These are phyloP conservation scores for Delonix regia DNA, from an alignment of 306 rosid genomes.

Conservation along the genomic window DNA sequence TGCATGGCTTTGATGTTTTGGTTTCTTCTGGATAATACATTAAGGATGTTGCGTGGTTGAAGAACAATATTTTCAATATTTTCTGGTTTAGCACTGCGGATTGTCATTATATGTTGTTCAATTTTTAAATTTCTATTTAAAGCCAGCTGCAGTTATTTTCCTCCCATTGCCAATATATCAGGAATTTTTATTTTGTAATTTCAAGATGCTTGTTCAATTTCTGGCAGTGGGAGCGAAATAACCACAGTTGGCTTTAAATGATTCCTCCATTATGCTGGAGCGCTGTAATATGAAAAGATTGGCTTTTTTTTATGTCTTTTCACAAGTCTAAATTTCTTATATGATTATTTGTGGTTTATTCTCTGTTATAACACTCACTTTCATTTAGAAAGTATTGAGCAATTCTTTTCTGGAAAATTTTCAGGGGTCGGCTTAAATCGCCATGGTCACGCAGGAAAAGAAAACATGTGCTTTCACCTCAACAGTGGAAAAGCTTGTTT, in stretches of 20 bases:
- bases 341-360: conserved; percentile 22
- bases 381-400: neutral
- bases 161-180: no score
- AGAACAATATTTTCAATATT: neutral
- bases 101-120: no score
- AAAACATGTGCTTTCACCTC: conserved; percentile 80
- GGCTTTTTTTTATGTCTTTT: conserved; percentile 8
- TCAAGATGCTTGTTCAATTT: neutral
- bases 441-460: conserved; percentile 99
- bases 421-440: conserved; percentile 94
- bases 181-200: conserved; percentile 4
- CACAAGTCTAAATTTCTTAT: neutral
- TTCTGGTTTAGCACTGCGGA: neutral
- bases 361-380: neutral
- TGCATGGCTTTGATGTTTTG: neutral
- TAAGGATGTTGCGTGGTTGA: neutral
- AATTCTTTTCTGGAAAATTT: conserved; percentile 32
- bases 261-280: conserved; percentile 10
- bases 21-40: conserved; percentile 18
- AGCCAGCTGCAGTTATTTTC: no score
- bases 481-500: conserved; percentile 78
- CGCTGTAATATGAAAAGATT: neutral
- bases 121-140: no score
- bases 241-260: neutral
- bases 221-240: conserved; percentile 11